Base-by-base conservation (phyloP, 2,329 filamentous ascomycete species). In the Epichloe festucae region DNA sequence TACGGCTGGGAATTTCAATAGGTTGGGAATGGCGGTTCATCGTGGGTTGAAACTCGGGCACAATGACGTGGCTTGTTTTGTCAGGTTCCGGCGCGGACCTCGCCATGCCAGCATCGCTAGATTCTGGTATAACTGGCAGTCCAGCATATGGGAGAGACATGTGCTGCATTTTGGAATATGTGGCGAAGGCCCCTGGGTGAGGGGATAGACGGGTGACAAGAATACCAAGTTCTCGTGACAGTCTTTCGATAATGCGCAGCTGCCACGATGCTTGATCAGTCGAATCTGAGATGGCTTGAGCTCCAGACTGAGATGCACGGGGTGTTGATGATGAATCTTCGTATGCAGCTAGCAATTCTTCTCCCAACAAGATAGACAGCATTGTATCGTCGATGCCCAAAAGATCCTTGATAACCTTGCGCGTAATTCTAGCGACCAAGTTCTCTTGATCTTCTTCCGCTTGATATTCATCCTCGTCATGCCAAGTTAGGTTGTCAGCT, bases 371-470 rank as follows among this genome's bases (percentile, higher is more conserved):
- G 48, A 96, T 82, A 0, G 87, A 87, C 8, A 98, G 76, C 19
- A 93, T 73, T 48, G 80, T 79, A 56, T 96, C 89, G 60, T 97
- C 90, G 51, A 98, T 86, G 8, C 91, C 91, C 64, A 97, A 86
- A 43, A 98, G 71, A 63, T 96, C 89, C 49, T 83, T 81, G 59
- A 98, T 89, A 31, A 97, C 85, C 60, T 84, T 88, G 53, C 86
- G 81, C 3, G 91, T 95, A 48, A 97, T 80, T 11, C 85, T 79
- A 54, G 83, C 82, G 81, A 89, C 88, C 57, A 94, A 78, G 1
- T 85, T 83, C 56, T 89, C 82, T 42, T 75, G 72, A 34, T 80
- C 74, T 4, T 73, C 68, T 44, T 71, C 68, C 1, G 67, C 65
- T 5, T 73, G 66, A 12, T 68, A 62, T 1, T 67, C 65, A 38